Base-by-base conservation (phyloP, 495 filamentous ascomycete species). In the Xylaria venustula region DNA sequence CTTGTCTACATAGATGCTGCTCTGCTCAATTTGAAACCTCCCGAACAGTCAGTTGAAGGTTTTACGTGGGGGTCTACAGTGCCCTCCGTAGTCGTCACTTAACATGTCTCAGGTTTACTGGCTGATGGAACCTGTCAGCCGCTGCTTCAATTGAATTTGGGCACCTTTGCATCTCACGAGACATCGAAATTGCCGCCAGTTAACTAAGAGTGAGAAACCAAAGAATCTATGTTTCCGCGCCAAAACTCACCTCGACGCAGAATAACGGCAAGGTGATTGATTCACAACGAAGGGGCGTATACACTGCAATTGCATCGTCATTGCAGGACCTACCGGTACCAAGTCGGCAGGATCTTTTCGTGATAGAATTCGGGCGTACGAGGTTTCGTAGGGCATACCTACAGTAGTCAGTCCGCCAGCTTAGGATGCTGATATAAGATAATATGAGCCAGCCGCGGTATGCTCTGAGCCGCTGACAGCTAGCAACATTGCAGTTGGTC, bases 371-470 rank as follows among this genome's bases (percentile, higher is more conserved):
- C 14, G 12, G 22, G 22, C 20, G 23, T 28, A 42, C 36, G 51
- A 28, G 36, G 9, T 8, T 19, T 54, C 51, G 36, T 42, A 54
- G 36, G 51, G 51, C 36, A 54, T 12, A 8, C 50, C 36, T 42
- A 54, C 51, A 54, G 36, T n/a, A 26, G 19, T 50, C 48, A n/a
- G 1, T n/a, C 2, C 26, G 19, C 37, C 7, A n/a, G 7, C 20
- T n/a, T 25, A 30, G 20, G 20, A 36, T 28, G 49, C 19, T 25
- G 32, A 36, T 37, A 52, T 52, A 9, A 19, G 23, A 42, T 54
- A 41, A 54, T 54, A 25, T 42, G 20, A n/a, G 36, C 12, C 11
- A 36, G 51, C 51, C 51, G 51, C 51, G 51, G 23, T 54, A 54
- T 40, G 50, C 51, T 12, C 19, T 42, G 23, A 14, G 15, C n/a